Evolutionary conservation across 2,329 filamentous ascomycete species (phyloP).

Genomic region (Chalara sp.): DNA sequence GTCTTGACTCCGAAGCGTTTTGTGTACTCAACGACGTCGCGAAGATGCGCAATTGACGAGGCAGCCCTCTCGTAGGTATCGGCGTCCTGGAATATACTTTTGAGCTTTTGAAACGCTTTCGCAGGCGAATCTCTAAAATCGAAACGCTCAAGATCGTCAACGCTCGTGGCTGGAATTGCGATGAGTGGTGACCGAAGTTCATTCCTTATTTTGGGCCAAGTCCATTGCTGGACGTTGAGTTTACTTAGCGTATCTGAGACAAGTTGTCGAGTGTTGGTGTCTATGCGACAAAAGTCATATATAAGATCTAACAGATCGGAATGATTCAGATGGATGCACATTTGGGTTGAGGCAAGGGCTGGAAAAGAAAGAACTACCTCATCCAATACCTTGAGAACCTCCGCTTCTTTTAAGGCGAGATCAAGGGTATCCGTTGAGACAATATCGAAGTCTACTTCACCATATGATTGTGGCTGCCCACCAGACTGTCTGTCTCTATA

Average conservation of each 20-base stretch:
- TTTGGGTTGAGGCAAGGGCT: conserved; percentile 59
- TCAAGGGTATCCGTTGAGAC: conserved; percentile 78
- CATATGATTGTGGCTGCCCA: conserved; percentile 73
- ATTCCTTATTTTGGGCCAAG: conserved; percentile 75
- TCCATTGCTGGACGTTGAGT: conserved; percentile 73
- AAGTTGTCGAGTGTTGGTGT: conserved; percentile 55
- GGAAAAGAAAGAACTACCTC: conserved; percentile 82
- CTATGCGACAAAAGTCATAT: conserved; percentile 85
- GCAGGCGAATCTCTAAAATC: conserved; percentile 68
- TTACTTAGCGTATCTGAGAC: conserved; percentile 82
- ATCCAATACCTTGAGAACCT: conserved; percentile 89
- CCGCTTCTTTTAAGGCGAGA: conserved; percentile 82
- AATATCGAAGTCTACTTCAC: conserved; percentile 95
- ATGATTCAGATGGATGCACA: conserved; percentile 90
- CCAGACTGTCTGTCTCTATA: conserved; percentile 75
- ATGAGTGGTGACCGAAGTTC: conserved; percentile 77
- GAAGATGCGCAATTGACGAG: conserved; percentile 71
- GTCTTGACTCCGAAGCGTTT: conserved; percentile 68
- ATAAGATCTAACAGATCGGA: conserved; percentile 78
- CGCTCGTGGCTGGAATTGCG: conserved; percentile 78
- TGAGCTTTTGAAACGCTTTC: conserved; percentile 51
- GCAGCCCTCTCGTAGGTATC: conserved; percentile 70
- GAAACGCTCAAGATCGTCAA: conserved; percentile 85
- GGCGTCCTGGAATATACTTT: conserved; percentile 53
- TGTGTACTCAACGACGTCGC: conserved; percentile 69